Conservation (phyloP, 345 rosid species). For the Populus ilicifolia region DNA sequence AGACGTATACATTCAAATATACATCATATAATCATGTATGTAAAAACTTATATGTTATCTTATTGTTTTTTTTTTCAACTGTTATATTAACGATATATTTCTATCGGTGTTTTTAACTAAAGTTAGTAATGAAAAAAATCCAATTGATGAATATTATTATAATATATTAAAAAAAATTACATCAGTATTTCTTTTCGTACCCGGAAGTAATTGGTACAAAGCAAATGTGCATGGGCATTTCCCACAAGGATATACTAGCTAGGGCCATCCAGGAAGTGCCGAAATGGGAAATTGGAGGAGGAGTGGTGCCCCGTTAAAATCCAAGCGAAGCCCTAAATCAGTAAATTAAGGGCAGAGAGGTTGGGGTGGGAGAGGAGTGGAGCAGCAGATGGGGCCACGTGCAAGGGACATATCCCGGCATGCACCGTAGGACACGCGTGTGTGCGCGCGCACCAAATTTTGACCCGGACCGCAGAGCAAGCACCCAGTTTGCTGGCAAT, state of each 20-base stretch:
- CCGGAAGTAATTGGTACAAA: not conserved
- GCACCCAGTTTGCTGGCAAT: not conserved
- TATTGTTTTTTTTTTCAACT: too few species aligned
- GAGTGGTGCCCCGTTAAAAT: not conserved
- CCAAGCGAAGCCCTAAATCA: not conserved
- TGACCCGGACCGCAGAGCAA: constrained; percentile 3
- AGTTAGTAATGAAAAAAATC: too few species aligned
- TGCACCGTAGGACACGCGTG: constrained; percentile 35
- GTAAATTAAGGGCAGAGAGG: not conserved
- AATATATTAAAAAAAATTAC: too few species aligned
- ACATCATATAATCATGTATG: too few species aligned
- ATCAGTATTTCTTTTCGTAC: too few species aligned
- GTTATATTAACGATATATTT: too few species aligned
- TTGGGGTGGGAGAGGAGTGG: not conserved
- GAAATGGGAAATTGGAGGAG: not conserved
- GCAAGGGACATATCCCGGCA: constrained; percentile 22
- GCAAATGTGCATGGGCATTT: not conserved
- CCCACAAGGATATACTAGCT: not conserved
- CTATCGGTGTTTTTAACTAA: too few species aligned
- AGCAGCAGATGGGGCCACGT: constrained; percentile 6
- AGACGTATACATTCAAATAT: not conserved
- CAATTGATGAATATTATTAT: rapidly evolving
- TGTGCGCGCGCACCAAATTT: constrained; percentile 21
- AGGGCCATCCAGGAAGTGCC: not conserved
- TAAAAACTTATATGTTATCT: too few species aligned